These are phyloP conservation scores for Penicillium sp. DNA, from an alignment of 2,329 filamentous ascomycete genomes.

Conservation along the genomic window DNA sequence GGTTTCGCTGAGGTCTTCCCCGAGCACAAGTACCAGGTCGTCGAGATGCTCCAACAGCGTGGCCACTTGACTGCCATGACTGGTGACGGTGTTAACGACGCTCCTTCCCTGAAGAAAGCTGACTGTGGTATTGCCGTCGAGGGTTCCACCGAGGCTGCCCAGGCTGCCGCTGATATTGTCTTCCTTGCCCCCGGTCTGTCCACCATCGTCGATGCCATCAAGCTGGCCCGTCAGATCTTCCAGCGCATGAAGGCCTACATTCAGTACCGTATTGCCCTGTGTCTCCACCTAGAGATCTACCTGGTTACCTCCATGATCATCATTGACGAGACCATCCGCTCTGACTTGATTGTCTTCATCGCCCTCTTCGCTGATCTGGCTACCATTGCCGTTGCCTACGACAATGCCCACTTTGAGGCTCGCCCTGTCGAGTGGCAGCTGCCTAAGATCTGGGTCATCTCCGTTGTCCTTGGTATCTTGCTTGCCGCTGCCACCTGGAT, in stretches of 20 bases:
- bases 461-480: slow-evolving; percentile 57
- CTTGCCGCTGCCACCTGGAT: slow-evolving; percentile 71
- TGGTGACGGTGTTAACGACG: slow-evolving; percentile 73
- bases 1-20: slow-evolving; percentile 73
- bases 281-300: slow-evolving; percentile 72
- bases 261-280: slow-evolving; percentile 73
- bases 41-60: slow-evolving; percentile 71
- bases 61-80: slow-evolving; percentile 73
- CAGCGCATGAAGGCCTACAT: slow-evolving; percentile 76
- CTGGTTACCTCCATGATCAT: slow-evolving; percentile 75
- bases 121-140: slow-evolving; percentile 73
- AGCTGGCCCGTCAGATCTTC: slow-evolving; percentile 72
- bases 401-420: slow-evolving; percentile 72
- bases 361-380: slow-evolving; percentile 76
- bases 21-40: slow-evolving; percentile 73
- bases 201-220: slow-evolving; percentile 70
- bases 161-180: slow-evolving; percentile 70
- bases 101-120: slow-evolving; percentile 70
- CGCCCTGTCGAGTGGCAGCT: slow-evolving; percentile 77
- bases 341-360: slow-evolving; percentile 74
- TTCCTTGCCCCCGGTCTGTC: slow-evolving; percentile 70
- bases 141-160: slow-evolving; percentile 68
- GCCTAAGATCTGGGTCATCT: slow-evolving; percentile 76
- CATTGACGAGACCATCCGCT: slow-evolving; percentile 71
- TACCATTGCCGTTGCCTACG: slow-evolving; percentile 74